Evolutionary conservation across 805 yeast genomes (phyloP).

Genomic region (Kazachstania martiniae): DNA sequence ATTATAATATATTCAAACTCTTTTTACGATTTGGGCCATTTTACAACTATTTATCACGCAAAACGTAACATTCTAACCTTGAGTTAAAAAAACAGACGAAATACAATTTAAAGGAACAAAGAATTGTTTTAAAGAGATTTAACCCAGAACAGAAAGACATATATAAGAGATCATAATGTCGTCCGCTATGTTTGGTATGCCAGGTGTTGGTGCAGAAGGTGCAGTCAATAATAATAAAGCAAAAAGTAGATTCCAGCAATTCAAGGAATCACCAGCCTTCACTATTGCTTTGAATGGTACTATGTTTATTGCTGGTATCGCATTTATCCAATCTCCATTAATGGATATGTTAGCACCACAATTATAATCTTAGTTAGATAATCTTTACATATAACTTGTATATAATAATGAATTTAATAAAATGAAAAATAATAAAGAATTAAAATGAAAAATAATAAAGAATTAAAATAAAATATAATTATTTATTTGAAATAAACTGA

Average conservation of each 20-base stretch:
- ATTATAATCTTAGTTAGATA: slow-evolving; percentile 17
- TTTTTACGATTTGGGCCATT: too few species aligned
- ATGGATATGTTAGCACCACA: slow-evolving; percentile 81
- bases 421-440: not conserved
- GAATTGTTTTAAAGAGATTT: too few species aligned
- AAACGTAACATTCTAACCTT: too few species aligned
- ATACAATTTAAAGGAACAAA: too few species aligned
- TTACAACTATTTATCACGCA: too few species aligned
- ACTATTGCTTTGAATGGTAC: slow-evolving; percentile 53
- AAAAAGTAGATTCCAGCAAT: slow-evolving; percentile 33
- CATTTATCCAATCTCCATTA: slow-evolving; percentile 64
- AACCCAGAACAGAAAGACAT: too few species aligned
- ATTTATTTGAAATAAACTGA: too few species aligned
- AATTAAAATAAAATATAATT: not conserved
- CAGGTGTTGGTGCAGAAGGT: slow-evolving; percentile 17
- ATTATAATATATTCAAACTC: too few species aligned
- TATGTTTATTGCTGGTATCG: slow-evolving; percentile 63
- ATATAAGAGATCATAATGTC: too few species aligned
- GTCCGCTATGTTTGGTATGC: slow-evolving; percentile 21
- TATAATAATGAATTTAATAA: not conserved
- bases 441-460: not conserved
- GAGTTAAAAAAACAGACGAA: too few species aligned
- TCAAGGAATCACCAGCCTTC: slow-evolving; percentile 54
- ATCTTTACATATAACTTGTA: not conserved
- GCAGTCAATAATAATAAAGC: slow-evolving; percentile 19